These are phyloP conservation scores for Starmerella apis DNA, from an alignment of 805 yeast species.

Conservation along the genomic window DNA sequence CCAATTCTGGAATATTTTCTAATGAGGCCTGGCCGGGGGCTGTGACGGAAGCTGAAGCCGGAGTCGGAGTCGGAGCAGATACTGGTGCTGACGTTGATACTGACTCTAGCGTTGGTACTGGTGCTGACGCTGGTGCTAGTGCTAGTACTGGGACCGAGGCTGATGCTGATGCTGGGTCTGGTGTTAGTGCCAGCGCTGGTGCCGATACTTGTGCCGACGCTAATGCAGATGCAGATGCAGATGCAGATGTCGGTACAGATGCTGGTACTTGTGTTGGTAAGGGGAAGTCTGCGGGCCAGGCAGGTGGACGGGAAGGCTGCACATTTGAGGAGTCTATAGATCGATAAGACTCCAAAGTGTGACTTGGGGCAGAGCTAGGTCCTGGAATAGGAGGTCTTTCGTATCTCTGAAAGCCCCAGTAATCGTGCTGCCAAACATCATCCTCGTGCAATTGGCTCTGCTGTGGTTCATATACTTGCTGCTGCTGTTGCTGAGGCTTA, in stretches of 20 bases:
- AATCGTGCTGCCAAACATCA: slow-evolving; percentile 1
- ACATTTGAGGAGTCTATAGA: not conserved
- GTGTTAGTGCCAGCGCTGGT: not conserved
- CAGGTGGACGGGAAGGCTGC: not conserved
- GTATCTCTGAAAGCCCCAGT: not conserved
- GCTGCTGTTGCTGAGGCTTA: slow-evolving; percentile 2
- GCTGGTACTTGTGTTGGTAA: not conserved
- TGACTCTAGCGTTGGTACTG: not conserved
- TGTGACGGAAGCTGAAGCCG: no score
- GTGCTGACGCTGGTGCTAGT: not conserved
- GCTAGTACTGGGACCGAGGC: not conserved
- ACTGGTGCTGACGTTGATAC: not conserved
- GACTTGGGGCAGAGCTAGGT: not conserved
- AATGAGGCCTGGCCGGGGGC: no score
- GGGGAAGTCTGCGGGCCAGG: not conserved
- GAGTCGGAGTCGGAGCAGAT: no score
- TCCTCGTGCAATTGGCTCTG: not conserved
- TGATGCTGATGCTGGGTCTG: not conserved
- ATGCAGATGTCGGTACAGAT: not conserved
- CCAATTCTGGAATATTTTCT: no score
- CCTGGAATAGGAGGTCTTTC: not conserved
- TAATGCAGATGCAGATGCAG: not conserved
- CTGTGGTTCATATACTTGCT: slow-evolving; percentile 2
- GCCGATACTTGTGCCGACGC: not conserved
- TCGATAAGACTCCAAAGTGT: not conserved